These are phyloP conservation scores for Grigorovia jiainica DNA, from an alignment of 805 yeast species.

Conservation along the genomic window DNA sequence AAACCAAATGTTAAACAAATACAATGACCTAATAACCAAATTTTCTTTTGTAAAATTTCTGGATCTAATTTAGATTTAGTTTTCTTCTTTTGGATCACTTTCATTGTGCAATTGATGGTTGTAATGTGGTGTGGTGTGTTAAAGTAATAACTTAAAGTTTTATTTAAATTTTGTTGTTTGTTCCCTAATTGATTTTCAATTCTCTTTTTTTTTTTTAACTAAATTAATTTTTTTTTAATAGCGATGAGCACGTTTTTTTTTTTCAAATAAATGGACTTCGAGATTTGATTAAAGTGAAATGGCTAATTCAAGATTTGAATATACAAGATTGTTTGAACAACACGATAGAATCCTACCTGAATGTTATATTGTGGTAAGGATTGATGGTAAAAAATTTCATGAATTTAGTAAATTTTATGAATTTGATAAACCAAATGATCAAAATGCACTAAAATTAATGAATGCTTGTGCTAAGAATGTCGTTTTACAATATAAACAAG, in stretches of 20 bases:
- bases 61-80: conserved; percentile 15
- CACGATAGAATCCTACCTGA: conserved; percentile 68
- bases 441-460: conserved; percentile 66
- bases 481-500: conserved; percentile 53
- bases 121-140: neutral
- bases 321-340: conserved; percentile 72
- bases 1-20: conserved; percentile 19
- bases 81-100: conserved; percentile 18
- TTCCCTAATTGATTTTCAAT: too few species aligned
- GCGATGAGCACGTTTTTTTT: too few species aligned
- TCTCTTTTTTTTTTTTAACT: too few species aligned
- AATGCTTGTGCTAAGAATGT: conserved; percentile 67
- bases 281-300: conserved; percentile 24
- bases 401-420: conserved; percentile 63
- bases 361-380: conserved; percentile 70
- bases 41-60: conserved; percentile 13
- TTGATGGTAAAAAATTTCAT: conserved; percentile 94
- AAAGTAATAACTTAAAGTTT: too few species aligned
- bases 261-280: too few species aligned
- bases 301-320: conserved; percentile 86
- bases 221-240: too few species aligned
- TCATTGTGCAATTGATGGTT: conserved; percentile 13
- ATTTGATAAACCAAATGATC: conserved; percentile 84
- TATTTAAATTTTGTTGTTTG: too few species aligned
- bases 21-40: conserved; percentile 26